Conservation (phyloP, 2,329 filamentous ascomycete genomes). For the Aureobasidium lini region DNA sequence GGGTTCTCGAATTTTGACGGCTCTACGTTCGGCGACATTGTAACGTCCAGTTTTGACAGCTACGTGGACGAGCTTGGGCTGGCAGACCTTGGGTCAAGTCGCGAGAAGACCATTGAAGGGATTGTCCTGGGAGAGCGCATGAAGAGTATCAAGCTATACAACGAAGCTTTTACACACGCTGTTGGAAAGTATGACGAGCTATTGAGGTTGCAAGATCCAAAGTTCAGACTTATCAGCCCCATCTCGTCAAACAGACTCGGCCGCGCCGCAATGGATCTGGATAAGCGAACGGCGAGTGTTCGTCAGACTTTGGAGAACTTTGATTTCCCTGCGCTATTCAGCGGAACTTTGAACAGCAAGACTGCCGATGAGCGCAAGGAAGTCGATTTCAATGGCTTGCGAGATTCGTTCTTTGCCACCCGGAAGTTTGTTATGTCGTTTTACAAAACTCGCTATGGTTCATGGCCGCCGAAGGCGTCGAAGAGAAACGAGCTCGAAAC, state of each 20-base stretch:
- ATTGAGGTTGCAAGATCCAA: constrained; percentile 59
- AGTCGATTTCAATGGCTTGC: constrained; percentile 81
- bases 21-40: constrained; percentile 56
- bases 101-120: constrained; percentile 83
- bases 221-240: constrained; percentile 62
- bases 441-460: constrained; percentile 60
- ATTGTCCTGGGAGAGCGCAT: constrained; percentile 84
- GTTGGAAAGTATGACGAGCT: constrained; percentile 75
- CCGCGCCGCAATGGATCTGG: constrained; percentile 71
- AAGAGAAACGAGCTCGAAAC: constrained; percentile 89
- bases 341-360: constrained; percentile 78
- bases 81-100: constrained; percentile 71
- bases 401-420: constrained; percentile 64
- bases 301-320: constrained; percentile 74
- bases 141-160: constrained; percentile 74
- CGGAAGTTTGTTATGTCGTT: constrained; percentile 64
- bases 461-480: constrained; percentile 83
- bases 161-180: constrained; percentile 84
- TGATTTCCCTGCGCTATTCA: constrained; percentile 83
- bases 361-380: constrained; percentile 67
- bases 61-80: constrained; percentile 72
- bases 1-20: constrained; percentile 56
- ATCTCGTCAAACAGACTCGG: constrained; percentile 74
- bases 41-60: constrained; percentile 58
- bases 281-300: constrained; percentile 62